Conservation (phyloP, 2,329 filamentous ascomycete species). For the Xylogone sp. region DNA sequence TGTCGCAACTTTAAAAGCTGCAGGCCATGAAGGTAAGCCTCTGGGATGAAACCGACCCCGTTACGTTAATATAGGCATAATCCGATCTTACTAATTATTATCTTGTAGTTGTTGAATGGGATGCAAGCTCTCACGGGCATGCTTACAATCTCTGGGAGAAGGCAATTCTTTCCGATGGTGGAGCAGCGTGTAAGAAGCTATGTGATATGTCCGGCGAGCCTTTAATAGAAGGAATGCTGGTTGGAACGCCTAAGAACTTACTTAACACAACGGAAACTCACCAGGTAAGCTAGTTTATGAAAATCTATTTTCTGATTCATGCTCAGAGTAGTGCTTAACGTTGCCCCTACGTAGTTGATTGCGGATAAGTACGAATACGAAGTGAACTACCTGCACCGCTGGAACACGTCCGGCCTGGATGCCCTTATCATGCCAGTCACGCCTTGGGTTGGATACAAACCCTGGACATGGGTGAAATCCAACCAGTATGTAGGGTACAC, state of each 20-base stretch:
- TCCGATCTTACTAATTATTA: neutral
- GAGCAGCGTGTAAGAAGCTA: neutral
- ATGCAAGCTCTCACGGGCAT: neutral
- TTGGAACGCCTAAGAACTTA: neutral
- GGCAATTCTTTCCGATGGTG: neutral
- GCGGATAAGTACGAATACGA: neutral
- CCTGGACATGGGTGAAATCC: neutral
- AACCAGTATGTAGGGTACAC: conserved; percentile 58
- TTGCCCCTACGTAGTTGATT: neutral
- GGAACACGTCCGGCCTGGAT: neutral
- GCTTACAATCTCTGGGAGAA: neutral
- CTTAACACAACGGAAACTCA: neutral
- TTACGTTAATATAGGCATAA: neutral
- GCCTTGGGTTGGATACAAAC: neutral
- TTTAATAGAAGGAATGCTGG: neutral
- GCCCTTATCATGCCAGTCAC: neutral
- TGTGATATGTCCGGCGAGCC: neutral
- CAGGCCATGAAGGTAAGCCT: conserved; percentile 32
- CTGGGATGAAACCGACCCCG: neutral
- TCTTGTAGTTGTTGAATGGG: neutral
- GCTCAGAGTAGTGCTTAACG: neutral
- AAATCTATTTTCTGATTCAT: neutral
- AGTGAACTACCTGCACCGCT: neutral
- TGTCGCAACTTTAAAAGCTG: conserved; percentile 40
- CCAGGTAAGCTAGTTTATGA: neutral